These are phyloP conservation scores for Butyriboletus loyo DNA, from an alignment of 768 basidiomycete species.

Conservation along the genomic window DNA sequence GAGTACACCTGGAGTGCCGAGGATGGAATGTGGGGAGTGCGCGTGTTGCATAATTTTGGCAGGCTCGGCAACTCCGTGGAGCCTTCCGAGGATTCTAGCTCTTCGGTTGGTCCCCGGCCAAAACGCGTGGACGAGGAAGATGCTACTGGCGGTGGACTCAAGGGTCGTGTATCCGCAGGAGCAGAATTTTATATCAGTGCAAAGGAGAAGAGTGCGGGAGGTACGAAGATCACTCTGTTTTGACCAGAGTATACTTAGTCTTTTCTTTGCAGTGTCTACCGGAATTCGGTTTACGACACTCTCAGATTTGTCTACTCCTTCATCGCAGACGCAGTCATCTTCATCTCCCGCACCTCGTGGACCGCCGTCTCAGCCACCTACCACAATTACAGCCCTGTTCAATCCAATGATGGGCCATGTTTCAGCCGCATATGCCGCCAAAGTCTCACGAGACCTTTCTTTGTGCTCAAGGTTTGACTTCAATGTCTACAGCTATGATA, in stretches of 20 bases:
- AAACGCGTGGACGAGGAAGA: conserved; percentile 96
- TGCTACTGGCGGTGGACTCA: conserved; percentile 85
- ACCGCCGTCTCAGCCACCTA: conserved; percentile 71
- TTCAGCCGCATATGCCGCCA: conserved; percentile 87
- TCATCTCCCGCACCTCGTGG: conserved; percentile 29
- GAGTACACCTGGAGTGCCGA: conserved; percentile 95
- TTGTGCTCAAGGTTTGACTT: conserved; percentile 91
- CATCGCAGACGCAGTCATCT: conserved; percentile 50
- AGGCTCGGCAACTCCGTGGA: conserved; percentile 45
- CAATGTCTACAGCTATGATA: conserved; percentile 95
- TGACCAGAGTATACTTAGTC: not conserved
- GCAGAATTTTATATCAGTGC: conserved; percentile 94
- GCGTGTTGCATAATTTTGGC: conserved; percentile 91
- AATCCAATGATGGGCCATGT: conserved; percentile 97
- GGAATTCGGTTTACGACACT: conserved; percentile 93
- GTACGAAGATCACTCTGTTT: conserved; percentile 36
- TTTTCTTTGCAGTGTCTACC: conserved; percentile 65
- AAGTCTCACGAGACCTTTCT: conserved; percentile 79
- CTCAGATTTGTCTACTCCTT: conserved; percentile 71
- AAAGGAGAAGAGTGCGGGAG: conserved; percentile 88
- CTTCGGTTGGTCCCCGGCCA: conserved; percentile 33
- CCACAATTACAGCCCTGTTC: conserved; percentile 90
- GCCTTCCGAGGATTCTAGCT: conserved; percentile 33
- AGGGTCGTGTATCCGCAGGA: conserved; percentile 87
- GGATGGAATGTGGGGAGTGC: conserved; percentile 89